Evolutionary conservation across 345 rosid species (phyloP).

Genomic region (Garcia nutans): DNA sequence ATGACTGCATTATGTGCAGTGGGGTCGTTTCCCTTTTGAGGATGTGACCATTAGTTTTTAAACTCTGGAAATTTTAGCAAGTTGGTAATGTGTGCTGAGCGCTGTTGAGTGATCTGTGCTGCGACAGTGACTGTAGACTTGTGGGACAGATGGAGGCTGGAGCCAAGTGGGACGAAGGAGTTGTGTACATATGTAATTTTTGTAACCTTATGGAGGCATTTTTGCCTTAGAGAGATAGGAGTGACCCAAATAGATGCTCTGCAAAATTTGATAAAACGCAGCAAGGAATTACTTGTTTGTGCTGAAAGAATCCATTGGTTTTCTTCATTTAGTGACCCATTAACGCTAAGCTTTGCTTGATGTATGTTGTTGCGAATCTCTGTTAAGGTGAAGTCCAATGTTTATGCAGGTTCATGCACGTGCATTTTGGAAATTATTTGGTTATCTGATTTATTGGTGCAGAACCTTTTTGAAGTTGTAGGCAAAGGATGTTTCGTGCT

Average conservation of each 20-base stretch:
- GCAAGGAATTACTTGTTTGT: slow-evolving; percentile 4
- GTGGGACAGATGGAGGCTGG: too few relatives aligned
- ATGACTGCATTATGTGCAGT: neutral
- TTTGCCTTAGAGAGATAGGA: neutral
- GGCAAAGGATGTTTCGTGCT: too few relatives aligned
- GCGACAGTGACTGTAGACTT: neutral
- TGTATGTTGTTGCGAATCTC: neutral
- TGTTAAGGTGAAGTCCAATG: neutral
- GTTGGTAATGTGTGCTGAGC: slow-evolving; percentile 1
- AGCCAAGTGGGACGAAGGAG: neutral
- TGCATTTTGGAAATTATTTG: too few relatives aligned
- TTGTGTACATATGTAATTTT: slow-evolving; percentile 26
- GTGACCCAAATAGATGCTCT: neutral
- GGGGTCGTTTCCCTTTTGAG: neutral
- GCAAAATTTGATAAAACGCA: neutral
- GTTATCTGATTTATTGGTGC: neutral
- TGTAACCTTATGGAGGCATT: slow-evolving; percentile 7
- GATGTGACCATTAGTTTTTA: neutral
- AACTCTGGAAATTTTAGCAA: neutral
- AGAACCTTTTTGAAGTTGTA: too few relatives aligned
- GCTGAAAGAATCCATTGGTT: neutral
- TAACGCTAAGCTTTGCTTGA: neutral
- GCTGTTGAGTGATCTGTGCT: neutral
- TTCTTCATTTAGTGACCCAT: neutral
- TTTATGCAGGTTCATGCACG: neutral